Evolutionary conservation across 768 basidiomycete genomes (phyloP), one percentile per base, ranked within the genome.

Genomic region (Termitomyces sp.): DNA sequence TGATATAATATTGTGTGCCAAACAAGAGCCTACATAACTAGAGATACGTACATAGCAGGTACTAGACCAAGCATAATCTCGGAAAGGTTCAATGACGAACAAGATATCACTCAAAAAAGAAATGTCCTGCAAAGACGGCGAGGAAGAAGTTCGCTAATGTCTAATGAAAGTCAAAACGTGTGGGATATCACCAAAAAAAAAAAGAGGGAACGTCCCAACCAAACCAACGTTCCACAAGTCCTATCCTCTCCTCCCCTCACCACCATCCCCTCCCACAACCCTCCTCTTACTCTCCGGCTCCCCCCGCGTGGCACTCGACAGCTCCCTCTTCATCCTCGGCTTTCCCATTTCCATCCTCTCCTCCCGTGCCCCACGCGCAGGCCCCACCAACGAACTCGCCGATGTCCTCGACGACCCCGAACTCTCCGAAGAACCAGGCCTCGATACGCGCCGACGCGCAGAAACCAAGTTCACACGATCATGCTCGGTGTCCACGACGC

Each of bases 271-370:
- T 13, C 12, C 22, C 0, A 42, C 30, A 50, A 39, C n/a, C 31
- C 56, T 57, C 39, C 56, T 50, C 48, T 57, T 50, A 34, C 56
- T 57, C 48, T 50, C 48, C 2, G 48, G 48, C 46, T 48, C 47
- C 7, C 20, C 56, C 37, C 6, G 13, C n/a, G 33, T 22, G 5
- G 36, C 13, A 33, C 8, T 20, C 31, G 56, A 30, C 36, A 57
- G 41, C 11, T 20, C 56, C 22, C 56, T 50, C 56, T 57, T 57
- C 30, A 50, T 48, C 34, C 12, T 18, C 3, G 41, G 41, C 41
- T 27, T 27, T 2, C 2, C 27, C 27, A 27, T 4, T n/a, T 33
- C 44, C 18, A 20, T 11, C 12, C 16, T 15, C 15, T 11, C 11
- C n/a, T 30, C 16, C 30, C 5, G 8, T 12, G 9, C 55, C 20